phyloP scores from a whole-genome alignment of 1,139 yeast genomes.

The Scheffersomyces insectosa region DNA sequence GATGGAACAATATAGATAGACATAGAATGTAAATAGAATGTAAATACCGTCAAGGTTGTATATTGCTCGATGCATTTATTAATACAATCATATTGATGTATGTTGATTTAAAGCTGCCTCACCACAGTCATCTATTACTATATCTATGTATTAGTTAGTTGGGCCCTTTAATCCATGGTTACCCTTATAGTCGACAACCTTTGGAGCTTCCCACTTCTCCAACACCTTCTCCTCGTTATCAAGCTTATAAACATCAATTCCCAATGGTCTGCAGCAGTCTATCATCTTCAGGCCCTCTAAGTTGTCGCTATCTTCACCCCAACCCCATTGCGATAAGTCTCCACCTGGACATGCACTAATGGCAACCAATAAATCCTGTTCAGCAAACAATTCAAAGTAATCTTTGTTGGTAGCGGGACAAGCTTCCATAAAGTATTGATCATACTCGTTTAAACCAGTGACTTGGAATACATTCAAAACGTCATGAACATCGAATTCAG shows the following conservation, averaged over 20 bases:
- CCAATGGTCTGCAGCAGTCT: slow-evolving; percentile 63
- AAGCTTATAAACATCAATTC: slow-evolving; percentile 58
- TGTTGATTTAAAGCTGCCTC: no score
- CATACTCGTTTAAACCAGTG: slow-evolving; percentile 64
- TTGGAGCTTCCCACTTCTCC: slow-evolving; percentile 52
- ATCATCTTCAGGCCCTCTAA: slow-evolving; percentile 53
- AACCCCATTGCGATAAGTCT: slow-evolving; percentile 67
- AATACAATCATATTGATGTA: not conserved
- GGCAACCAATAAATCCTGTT: slow-evolving; percentile 63
- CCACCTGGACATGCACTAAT: slow-evolving; percentile 75
- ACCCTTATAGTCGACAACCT: slow-evolving; percentile 53
- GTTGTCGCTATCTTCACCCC: slow-evolving; percentile 58
- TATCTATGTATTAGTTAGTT: not conserved
- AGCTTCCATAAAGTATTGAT: slow-evolving; percentile 70
- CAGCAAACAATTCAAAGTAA: slow-evolving; percentile 68
- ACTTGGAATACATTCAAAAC: slow-evolving; percentile 70
- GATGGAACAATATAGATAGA: slow-evolving; percentile 49
- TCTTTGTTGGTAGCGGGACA: slow-evolving; percentile 61
- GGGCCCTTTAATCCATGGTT: slow-evolving; percentile 50
- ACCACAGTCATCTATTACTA: not conserved
- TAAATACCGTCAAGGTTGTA: not conserved
- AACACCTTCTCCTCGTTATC: slow-evolving; percentile 45
- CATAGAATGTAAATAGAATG: not conserved
- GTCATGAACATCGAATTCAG: slow-evolving; percentile 68
- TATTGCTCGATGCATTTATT: not conserved